Conservation (phyloP, 306 rosid genomes). For the Quercus bicolor region DNA sequence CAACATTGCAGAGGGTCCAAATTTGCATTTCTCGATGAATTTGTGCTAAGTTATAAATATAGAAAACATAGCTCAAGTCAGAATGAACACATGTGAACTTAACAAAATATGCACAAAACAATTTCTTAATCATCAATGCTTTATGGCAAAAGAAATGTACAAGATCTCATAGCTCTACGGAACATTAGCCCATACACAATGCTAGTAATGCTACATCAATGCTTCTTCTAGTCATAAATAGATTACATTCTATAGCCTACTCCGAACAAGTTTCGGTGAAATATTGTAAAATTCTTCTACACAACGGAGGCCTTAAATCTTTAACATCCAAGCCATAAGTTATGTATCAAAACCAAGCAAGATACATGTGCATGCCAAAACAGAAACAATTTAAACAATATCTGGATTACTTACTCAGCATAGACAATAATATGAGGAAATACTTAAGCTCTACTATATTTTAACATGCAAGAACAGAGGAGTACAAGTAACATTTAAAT, state of each 20-base stretch:
- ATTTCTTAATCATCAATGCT: not conserved
- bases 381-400: not conserved
- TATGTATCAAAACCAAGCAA: no score
- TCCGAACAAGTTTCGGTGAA: not conserved
- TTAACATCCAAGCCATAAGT: no score
- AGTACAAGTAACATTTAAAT: not conserved
- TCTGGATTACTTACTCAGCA: not conserved
- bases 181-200: not conserved
- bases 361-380: not conserved
- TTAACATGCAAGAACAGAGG: not conserved
- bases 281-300: not conserved
- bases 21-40: constrained; percentile 90
- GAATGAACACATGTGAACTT: constrained; percentile 15
- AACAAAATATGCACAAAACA: constrained; percentile 15
- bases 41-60: constrained; percentile 58
- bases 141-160: not conserved
- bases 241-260: not conserved
- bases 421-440: not conserved
- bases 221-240: not conserved
- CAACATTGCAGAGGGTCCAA: constrained; percentile 71
- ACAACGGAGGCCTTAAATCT: no score
- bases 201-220: not conserved
- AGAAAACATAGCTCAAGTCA: constrained; percentile 25
- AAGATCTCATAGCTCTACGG: not conserved
- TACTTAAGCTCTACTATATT: not conserved